Evolutionary conservation across 106 monocot species (phyloP), one percentile per base, ranked within the genome.

Genomic region (Apostasia ramifera): DNA sequence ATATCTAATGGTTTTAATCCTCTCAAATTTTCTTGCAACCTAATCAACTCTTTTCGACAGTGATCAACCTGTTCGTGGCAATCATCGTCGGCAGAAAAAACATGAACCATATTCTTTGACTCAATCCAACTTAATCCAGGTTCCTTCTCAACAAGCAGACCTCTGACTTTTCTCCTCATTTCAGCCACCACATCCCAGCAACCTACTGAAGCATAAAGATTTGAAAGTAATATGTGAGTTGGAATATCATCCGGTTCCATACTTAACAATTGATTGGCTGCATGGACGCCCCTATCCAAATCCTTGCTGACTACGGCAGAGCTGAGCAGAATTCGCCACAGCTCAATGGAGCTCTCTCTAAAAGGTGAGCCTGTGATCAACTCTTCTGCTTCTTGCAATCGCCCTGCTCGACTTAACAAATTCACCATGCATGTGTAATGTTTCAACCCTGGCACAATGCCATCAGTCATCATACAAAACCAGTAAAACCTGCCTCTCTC

Each of bases 51-150:
- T 52, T 52, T 66, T 75, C 74, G 69, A n/a, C 81, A 84, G 39
- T 84, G 55, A 7, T 81, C 82, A 71, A 75, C 58, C 8, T 77
- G 61, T 39, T n/a, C 12, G 53, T 95, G 85, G 11, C 43, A 70
- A 45, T 83, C 79, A 81, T 81, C 91, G 71, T 82, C 83, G 62
- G 82, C 86, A 65, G 82, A 92, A 79, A 89, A 92, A 26, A 77
- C 77, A 79, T 81, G 78, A 69, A 80, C 73, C 12, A 2, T 49
- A 66, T 74, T 55, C 68, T 79, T 81, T 11, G 81, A 75, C 60
- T 82, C 91, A 44, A 87, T 79, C 91, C 91, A 95, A 71, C 95
- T 95, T 59, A 95, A 73, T 7, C 91, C 95, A 12, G 84, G 86
- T 66, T 95, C 95, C 69, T 95, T 95, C 9, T 86, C 89, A 57